Base-by-base conservation (phyloP, 345 rosid genomes). In the Salix brachista region DNA sequence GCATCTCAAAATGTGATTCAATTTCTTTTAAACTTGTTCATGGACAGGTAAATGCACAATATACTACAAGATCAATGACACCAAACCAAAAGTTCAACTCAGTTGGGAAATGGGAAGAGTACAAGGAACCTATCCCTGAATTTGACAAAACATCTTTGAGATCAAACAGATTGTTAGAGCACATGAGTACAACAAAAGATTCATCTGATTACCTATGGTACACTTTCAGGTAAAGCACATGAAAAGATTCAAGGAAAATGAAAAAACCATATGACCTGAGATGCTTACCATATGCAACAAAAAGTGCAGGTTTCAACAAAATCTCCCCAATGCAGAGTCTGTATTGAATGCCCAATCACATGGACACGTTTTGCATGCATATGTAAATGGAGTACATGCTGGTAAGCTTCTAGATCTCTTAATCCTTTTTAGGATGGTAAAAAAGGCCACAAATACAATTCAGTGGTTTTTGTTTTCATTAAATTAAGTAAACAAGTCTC, bases 121-220 rank as follows among this genome's bases (percentile, higher is more conserved):
- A 74, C 68, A 77, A 83, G 81, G 97, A 93, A 80, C 70, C 66
- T 46, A 75, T 89, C 77, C 85, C 88, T 36, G 80, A 77, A 65
- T 90, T 84, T 80, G 86, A 78, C 58, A 75, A 80, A 26, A 88
- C 89, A 39, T 69, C 86, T 26, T 46, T 87, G 66, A 85, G 85
- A 84, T 86, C 90, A 80, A 87, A 83, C 50, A 78, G 54, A 21
- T 78, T 93, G 39, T 84, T 93, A 74, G 97, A 93, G 70, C 94
- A 93, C 69, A 85, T 85, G 89, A 86, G 80, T 28, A 83, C 85
- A 30, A 93, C 93, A 67, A 89, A 91, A 73, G 96, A 90, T 80
- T 62, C 80, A 67, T 89, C 96, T 48, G 96, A 93, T 80, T 93
- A 93, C 67, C 91, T 93, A 65, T 93, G 97, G 97, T 90, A 91